phyloP scores from a whole-genome alignment of 371 early-diverging fungal species.

The Mucor indicus region DNA sequence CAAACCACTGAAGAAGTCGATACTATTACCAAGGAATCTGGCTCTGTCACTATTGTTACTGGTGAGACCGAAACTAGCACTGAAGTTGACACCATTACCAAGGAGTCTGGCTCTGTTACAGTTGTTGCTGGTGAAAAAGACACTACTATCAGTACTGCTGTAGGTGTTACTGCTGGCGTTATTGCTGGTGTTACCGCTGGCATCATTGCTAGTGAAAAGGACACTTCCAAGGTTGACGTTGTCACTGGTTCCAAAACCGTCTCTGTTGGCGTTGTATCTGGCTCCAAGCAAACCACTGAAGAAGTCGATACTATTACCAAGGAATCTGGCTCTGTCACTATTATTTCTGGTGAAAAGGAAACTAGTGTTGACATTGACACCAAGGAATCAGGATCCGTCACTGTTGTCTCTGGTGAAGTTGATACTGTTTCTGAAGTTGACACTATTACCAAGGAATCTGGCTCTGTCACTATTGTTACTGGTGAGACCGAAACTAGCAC shows the following conservation, averaged over 20 bases:
- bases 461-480: not conserved
- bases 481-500: not conserved
- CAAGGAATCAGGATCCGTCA: too few relatives aligned
- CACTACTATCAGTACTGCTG: not conserved
- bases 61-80: not conserved
- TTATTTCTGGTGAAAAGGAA: not conserved
- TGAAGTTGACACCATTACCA: not conserved
- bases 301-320: not conserved
- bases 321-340: not conserved
- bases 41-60: not conserved
- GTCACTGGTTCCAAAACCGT: not conserved
- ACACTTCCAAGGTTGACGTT: not conserved
- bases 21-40: not conserved
- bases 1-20: not conserved
- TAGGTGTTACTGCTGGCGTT: not conserved
- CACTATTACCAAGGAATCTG: conserved; percentile 1
- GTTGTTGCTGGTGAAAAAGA: not conserved
- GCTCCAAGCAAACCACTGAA: not conserved
- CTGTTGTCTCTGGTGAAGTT: not conserved
- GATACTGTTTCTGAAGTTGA: not conserved
- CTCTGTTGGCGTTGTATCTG: not conserved
- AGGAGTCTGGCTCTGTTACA: not conserved
- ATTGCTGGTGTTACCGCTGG: not conserved
- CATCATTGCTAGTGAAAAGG: conserved; percentile 1
- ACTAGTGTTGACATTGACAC: not conserved